Percentiles rank a stretch among this genome's conserved stretches.
phyloP scores from a whole-genome alignment of 2,329 filamentous ascomycete species.

The Dactylonectria estremocensis region DNA sequence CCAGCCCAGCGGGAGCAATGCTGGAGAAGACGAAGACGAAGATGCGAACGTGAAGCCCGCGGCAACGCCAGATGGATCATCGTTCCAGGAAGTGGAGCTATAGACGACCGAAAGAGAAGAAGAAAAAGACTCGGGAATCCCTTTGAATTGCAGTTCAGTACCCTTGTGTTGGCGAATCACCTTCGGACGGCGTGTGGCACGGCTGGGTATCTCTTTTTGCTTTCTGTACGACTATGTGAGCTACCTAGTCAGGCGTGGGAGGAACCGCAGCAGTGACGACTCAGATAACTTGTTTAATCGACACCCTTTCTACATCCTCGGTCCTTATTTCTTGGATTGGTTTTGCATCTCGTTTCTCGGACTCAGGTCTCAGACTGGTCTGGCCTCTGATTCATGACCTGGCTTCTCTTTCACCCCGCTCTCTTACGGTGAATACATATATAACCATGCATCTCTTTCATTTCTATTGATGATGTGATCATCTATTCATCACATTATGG shows the following conservation, averaged over 20 bases:
- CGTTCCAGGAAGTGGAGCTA: conserved; percentile 76
- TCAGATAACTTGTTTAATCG: conserved; percentile 43
- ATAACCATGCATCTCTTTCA: too few species aligned
- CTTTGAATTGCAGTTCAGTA: conserved; percentile 14
- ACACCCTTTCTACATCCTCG: background rate
- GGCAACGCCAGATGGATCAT: conserved; percentile 68
- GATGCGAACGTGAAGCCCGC: conserved; percentile 58
- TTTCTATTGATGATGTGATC: background rate
- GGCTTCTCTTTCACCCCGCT: too few species aligned
- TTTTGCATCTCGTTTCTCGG: too few species aligned
- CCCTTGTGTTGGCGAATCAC: conserved; percentile 8
- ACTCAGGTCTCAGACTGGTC: too few species aligned
- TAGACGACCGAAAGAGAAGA: conserved; percentile 50
- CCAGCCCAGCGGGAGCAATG: conserved; percentile 50
- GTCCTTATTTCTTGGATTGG: too few species aligned
- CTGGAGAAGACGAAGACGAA: conserved; percentile 52
- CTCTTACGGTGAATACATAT: too few species aligned
- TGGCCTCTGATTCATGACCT: too few species aligned
- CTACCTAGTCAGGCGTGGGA: conserved; percentile 32
- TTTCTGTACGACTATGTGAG: conserved; percentile 34
- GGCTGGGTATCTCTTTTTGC: conserved; percentile 26
- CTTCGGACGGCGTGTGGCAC: conserved; percentile 17
- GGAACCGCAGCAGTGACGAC: conserved; percentile 34
- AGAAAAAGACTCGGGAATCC: conserved; percentile 17
- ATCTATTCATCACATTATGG: conserved; percentile 4